These are phyloP conservation scores for Phytophthora chlamydospora DNA, from an alignment of 352 stramenopile species.

Conservation along the genomic window DNA sequence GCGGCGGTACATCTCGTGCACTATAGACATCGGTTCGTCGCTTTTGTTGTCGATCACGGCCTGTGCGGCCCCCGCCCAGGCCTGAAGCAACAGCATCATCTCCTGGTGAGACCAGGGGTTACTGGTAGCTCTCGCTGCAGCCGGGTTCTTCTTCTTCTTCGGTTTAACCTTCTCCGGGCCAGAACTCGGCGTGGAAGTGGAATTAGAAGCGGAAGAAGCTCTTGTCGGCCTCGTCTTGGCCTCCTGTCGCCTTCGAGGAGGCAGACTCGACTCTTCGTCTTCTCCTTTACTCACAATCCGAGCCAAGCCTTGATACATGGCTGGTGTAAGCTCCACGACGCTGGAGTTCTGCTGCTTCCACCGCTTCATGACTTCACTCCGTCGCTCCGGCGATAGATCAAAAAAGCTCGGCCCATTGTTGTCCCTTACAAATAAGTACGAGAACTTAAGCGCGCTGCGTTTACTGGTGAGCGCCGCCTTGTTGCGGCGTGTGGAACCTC, in stretches of 20 bases:
- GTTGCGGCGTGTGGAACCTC: slow-evolving; percentile 39
- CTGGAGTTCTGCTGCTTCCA: slow-evolving; percentile 43
- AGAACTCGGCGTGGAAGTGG: background rate
- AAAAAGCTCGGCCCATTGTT: slow-evolving; percentile 29
- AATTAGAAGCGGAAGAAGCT: background rate
- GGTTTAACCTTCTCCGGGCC: background rate
- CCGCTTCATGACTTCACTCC: slow-evolving; percentile 18
- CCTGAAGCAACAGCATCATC: slow-evolving; percentile 35
- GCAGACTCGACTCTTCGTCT: slow-evolving; percentile 13
- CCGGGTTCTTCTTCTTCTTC: slow-evolving; percentile 17
- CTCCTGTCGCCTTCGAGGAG: slow-evolving; percentile 11
- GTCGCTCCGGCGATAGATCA: slow-evolving; percentile 23
- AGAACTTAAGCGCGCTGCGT: slow-evolving; percentile 42
- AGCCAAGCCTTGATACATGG: slow-evolving; percentile 29
- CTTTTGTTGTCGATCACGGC: slow-evolving; percentile 23
- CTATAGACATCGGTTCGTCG: slow-evolving; percentile 30
- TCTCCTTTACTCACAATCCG: slow-evolving; percentile 31
- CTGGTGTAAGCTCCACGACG: slow-evolving; percentile 34
- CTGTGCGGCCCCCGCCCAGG: slow-evolving; percentile 31
- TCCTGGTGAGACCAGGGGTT: slow-evolving; percentile 37
- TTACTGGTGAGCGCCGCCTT: slow-evolving; percentile 42
- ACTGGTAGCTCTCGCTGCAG: slow-evolving; percentile 1
- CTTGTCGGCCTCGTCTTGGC: slow-evolving; percentile 22
- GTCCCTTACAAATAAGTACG: slow-evolving; percentile 36
- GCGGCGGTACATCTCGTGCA: slow-evolving; percentile 37